phyloP scores from a whole-genome alignment of 306 rosid genomes.

The Quillaja saponaria region DNA sequence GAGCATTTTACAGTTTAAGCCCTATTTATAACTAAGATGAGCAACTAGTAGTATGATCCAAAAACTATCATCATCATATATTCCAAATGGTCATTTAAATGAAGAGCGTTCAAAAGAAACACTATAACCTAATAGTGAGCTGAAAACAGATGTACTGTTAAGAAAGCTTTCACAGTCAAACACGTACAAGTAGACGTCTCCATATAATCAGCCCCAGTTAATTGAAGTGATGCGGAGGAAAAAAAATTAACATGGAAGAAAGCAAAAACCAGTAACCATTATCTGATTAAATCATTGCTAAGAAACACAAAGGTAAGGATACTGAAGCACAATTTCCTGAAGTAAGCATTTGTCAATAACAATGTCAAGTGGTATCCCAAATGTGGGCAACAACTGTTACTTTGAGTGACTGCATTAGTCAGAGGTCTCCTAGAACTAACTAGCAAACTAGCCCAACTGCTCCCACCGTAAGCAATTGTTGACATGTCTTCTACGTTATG shows the following conservation, averaged over 20 bases:
- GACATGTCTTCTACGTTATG: constrained; percentile 28
- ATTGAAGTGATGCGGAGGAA: background rate
- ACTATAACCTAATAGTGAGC: no score
- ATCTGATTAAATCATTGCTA: constrained; percentile 15
- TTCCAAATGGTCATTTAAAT: no score
- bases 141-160: background rate
- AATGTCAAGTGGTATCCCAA: constrained; percentile 83
- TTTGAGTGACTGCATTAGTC: constrained; percentile 38
- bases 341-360: constrained; percentile 85
- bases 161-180: no score
- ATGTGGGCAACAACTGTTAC: constrained; percentile 39
- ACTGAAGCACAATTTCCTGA: constrained; percentile 92
- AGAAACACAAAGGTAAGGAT: constrained; percentile 54
- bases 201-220: background rate
- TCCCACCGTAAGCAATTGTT: constrained; percentile 64
- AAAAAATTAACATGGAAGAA: constrained; percentile 15
- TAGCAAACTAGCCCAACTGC: constrained; percentile 87
- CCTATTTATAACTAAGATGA: no score
- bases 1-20: no score
- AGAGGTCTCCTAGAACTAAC: constrained; percentile 41
- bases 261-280: constrained; percentile 11
- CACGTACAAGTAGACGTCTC: background rate
- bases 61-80: no score
- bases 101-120: no score
- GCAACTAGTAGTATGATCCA: no score